A percentile compares a stretch with the other conserved stretches of the same genome.
These are phyloP conservation scores for Neopestalotiopsis clavispora DNA, from an alignment of 2,329 filamentous ascomycete species.

Conservation along the genomic window DNA sequence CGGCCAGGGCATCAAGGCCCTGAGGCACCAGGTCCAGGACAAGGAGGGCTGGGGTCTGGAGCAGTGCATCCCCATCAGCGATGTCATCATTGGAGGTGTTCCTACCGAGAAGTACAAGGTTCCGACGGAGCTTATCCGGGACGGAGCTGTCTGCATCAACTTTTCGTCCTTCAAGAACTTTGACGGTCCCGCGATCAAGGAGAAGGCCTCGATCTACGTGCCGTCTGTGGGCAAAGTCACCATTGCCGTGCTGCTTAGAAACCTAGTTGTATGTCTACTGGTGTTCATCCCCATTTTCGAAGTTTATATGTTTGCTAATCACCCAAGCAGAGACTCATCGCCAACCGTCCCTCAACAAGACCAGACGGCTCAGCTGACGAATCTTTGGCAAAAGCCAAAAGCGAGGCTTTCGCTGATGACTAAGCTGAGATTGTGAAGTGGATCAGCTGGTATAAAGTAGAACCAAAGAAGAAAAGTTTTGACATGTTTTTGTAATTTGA, in stretches of 20 bases:
- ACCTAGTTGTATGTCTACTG: constrained; percentile 73
- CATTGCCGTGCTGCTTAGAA: constrained; percentile 87
- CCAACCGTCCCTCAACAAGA: constrained; percentile 49
- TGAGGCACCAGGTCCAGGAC: constrained; percentile 84
- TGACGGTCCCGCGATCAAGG: constrained; percentile 80
- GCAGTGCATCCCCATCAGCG: constrained; percentile 83
- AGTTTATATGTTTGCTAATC: background rate
- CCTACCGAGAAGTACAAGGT: constrained; percentile 90
- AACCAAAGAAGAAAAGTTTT: constrained; percentile 3
- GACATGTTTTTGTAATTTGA: background rate
- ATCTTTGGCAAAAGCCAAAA: constrained; percentile 35
- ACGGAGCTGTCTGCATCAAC: constrained; percentile 98
- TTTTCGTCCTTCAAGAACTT: constrained; percentile 98
- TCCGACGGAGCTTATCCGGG: constrained; percentile 78
- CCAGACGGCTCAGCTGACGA: constrained; percentile 39
- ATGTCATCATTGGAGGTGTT: constrained; percentile 94
- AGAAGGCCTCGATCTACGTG: constrained; percentile 96
- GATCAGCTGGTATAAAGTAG: background rate
- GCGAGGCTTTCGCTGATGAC: constrained; percentile 35
- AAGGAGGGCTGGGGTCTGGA: constrained; percentile 80
- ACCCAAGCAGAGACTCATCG: constrained; percentile 51
- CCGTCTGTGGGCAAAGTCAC: constrained; percentile 98
- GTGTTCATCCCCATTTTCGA: background rate
- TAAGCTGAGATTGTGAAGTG: constrained; percentile 22
- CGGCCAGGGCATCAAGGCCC: constrained; percentile 83